phyloP scores from a whole-genome alignment of 1,139 yeast genomes.

The Arxiozyma bovina region DNA sequence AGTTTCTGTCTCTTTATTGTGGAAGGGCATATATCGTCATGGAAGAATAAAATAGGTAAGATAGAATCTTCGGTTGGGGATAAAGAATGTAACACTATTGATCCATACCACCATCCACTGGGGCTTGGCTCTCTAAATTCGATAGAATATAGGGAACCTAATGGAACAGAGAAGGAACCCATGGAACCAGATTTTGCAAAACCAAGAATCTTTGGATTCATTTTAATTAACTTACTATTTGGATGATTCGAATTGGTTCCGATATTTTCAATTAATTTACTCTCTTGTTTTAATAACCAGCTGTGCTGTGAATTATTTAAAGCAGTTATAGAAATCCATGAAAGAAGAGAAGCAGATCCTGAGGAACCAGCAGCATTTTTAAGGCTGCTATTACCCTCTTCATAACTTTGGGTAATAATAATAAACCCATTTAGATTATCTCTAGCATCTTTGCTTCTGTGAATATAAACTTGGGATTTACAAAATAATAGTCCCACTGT shows the following conservation, averaged over 20 bases:
- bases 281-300: conserved; percentile 18
- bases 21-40: conserved; percentile 77
- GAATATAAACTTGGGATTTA: conserved; percentile 71
- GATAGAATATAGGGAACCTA: conserved; percentile 48
- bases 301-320: conserved; percentile 30
- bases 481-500: conserved; percentile 23
- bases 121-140: conserved; percentile 73
- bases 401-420: conserved; percentile 41
- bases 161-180: conserved; percentile 1
- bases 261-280: conserved; percentile 6
- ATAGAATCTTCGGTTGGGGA: conserved; percentile 47
- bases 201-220: background rate
- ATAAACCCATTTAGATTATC: conserved; percentile 78
- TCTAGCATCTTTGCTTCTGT: conserved; percentile 61
- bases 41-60: conserved; percentile 79
- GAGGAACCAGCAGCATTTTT: conserved; percentile 31
- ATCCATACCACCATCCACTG: conserved; percentile 87
- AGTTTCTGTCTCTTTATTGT: conserved; percentile 56
- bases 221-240: background rate
- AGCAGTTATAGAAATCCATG: conserved; percentile 66
- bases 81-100: conserved; percentile 61
- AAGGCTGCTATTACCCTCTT: background rate
- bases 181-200: background rate
- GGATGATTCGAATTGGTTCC: background rate
- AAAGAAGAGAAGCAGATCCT: conserved; percentile 32